Evolutionary conservation across 2,329 filamentous ascomycete species (phyloP), one percentile per base, ranked within the genome.

Genomic region (Dichotomopilus funicola): DNA sequence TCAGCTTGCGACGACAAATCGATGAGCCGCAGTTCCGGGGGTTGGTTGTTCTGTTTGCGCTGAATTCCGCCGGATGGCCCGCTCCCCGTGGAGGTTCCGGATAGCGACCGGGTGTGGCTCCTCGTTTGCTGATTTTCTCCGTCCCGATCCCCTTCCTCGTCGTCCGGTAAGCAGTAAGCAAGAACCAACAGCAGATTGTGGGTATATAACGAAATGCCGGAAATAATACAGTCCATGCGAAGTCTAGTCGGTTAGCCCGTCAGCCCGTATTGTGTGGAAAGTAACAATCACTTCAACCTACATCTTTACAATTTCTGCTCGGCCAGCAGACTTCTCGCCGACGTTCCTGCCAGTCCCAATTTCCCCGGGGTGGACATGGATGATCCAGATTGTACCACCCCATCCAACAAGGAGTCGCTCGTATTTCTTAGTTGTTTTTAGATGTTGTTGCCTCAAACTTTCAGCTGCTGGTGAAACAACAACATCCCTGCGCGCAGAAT

Each of bases 141-240:
- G 1, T 72, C 70, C 4, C 71, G 68, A 1, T 74, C 73, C 6
- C 78, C 72, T 8, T 85, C 80, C n/a, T 87, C 80, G 7, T 85
- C 78, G 46, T 90, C 88, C 40, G 86, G 82, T 58, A 86, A 86
- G 66, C 91, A 85, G 73, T 95, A 96, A 67, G 91, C 91, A 73
- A 99, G 86, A 66, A 97, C 87, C 65, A 96, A 82, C 71, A 99
- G 80, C 63, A 96, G 79, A 68, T 83, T 94, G 68, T 90, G 89
- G 68, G 91, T 96, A 83, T 96, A 97, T 72, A 99, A 80, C 62
- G 92, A 95, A 72, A 99, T 87, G 66, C 94, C 94, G 69, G 94
- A 96, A 76, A 99, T 90, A 70, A 96, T 91, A 77, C 94, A 97
- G 75, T 99, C 94, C 73, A 94, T 95, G 67, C 91, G 88, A 72